These are phyloP conservation scores for Cyberlindnera nakhonratchasimensis DNA, from an alignment of 805 yeast species.

Conservation along the genomic window DNA sequence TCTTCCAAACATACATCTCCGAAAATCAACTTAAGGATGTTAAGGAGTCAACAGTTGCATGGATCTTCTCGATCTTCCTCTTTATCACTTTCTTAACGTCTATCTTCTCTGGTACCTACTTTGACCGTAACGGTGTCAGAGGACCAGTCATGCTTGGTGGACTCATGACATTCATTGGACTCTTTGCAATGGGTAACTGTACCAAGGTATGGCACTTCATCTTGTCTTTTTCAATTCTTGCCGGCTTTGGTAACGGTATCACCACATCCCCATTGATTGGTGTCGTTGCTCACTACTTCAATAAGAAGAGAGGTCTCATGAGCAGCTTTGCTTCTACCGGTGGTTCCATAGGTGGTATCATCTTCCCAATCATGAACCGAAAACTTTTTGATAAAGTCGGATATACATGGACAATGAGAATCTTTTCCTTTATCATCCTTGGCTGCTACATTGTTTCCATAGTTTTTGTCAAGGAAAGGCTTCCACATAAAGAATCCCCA, in stretches of 20 bases:
- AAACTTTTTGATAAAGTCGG: conserved; percentile 44
- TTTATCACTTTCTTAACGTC: conserved; percentile 47
- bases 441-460: conserved; percentile 34
- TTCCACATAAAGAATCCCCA: conserved; percentile 29
- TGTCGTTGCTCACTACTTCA: conserved; percentile 63
- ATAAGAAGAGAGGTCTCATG: conserved; percentile 52
- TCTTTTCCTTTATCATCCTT: conserved; percentile 43
- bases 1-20: conserved; percentile 56
- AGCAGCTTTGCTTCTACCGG: conserved; percentile 46
- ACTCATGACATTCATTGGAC: conserved; percentile 41
- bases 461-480: conserved; percentile 40
- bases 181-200: conserved; percentile 51
- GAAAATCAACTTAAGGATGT: conserved; percentile 48
- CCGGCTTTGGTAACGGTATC: conserved; percentile 57
- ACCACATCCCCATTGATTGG: conserved; percentile 56
- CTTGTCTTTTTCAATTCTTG: conserved; percentile 48
- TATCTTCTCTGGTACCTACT: conserved; percentile 52
- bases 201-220: conserved; percentile 56
- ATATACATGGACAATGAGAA: conserved; percentile 55
- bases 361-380: conserved; percentile 51
- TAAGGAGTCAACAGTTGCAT: conserved; percentile 48
- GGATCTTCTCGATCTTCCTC: conserved; percentile 61
- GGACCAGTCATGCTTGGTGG: conserved; percentile 41
- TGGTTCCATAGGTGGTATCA: conserved; percentile 51
- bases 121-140: conserved; percentile 51